phyloP scores from a whole-genome alignment of 2,329 filamentous ascomycete species.

The Chaetomium sp. region DNA sequence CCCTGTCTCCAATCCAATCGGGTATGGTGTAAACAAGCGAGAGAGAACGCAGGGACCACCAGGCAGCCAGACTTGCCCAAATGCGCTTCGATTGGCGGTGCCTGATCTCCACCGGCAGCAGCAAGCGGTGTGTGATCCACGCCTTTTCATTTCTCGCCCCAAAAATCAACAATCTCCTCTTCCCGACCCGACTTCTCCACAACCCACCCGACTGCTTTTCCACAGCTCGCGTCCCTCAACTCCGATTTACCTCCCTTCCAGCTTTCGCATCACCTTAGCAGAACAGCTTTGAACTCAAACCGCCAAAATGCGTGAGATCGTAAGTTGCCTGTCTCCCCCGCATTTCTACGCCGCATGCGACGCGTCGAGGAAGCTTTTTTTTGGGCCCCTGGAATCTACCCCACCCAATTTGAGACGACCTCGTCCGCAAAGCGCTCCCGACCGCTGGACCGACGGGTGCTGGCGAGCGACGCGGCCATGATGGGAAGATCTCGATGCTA shows the following conservation, averaged over 20 bases:
- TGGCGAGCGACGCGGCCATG: background rate
- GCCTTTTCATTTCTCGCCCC: conserved; percentile 25
- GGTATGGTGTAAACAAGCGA: conserved; percentile 19
- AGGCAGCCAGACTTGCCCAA: conserved; percentile 16
- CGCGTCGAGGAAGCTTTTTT: conserved; percentile 21
- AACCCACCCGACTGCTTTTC: conserved; percentile 17
- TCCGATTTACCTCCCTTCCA: conserved; percentile 22
- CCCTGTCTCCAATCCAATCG: conserved; percentile 5
- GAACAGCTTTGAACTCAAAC: conserved; percentile 25
- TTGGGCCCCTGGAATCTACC: conserved; percentile 25
- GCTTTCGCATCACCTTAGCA: conserved; percentile 15
- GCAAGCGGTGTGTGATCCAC: conserved; percentile 24
- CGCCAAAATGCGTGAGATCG: conserved; percentile 67
- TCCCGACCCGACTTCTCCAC: conserved; percentile 21
- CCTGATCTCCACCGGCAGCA: conserved; percentile 25
- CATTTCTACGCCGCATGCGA: conserved; percentile 11
- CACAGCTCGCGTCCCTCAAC: conserved; percentile 14
- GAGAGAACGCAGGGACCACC: conserved; percentile 23
- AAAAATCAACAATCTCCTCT: conserved; percentile 29
- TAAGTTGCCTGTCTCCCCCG: conserved; percentile 39
- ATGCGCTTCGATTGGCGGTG: conserved; percentile 22
- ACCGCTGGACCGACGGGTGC: conserved; percentile 6
- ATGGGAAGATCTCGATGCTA: conserved; percentile 38
- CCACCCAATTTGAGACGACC: conserved; percentile 20
- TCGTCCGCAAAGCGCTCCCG: conserved; percentile 2